A percentile compares a stretch with the other conserved stretches of the same genome.
Evolutionary conservation across 495 filamentous ascomycete species (phyloP).

Genomic region (Platismatia glauca): DNA sequence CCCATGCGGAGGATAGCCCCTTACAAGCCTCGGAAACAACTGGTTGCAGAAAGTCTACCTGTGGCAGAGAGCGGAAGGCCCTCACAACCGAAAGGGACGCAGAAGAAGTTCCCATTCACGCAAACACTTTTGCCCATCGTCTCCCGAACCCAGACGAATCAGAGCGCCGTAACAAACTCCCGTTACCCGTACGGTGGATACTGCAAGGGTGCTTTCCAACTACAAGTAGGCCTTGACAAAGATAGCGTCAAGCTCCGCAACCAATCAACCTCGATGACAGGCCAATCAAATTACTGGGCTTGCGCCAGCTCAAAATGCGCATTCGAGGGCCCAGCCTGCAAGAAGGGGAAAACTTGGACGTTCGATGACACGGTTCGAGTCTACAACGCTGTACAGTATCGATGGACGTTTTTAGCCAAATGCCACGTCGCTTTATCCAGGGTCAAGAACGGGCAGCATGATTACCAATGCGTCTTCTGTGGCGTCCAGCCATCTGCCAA

Average conservation of each 20-base stretch:
- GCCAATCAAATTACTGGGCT: conserved; percentile 26
- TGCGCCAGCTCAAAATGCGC: conserved; percentile 32
- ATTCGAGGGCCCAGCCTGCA: conserved; percentile 32
- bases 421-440: conserved; percentile 30
- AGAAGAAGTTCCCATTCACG: conserved; percentile 4
- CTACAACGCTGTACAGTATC: conserved; percentile 30
- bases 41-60: neutral
- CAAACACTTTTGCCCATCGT: neutral
- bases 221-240: conserved; percentile 31
- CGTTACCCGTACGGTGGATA: conserved; percentile 36
- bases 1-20: neutral
- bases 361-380: conserved; percentile 27
- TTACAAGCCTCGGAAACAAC: conserved; percentile 4
- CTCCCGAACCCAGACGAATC: neutral
- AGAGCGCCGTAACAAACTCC: neutral
- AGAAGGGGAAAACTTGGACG: conserved; percentile 17
- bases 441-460: conserved; percentile 21
- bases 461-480: conserved; percentile 40
- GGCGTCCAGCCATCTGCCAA: conserved; percentile 26
- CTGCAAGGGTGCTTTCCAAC: conserved; percentile 41
- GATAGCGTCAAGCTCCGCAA: conserved; percentile 22
- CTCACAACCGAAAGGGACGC: conserved; percentile 5
- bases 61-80: neutral
- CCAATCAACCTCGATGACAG: conserved; percentile 13
- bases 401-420: conserved; percentile 43